Conservation (phyloP, 352 stramenopile genomes). For the Globisporangium acanthophoron region DNA sequence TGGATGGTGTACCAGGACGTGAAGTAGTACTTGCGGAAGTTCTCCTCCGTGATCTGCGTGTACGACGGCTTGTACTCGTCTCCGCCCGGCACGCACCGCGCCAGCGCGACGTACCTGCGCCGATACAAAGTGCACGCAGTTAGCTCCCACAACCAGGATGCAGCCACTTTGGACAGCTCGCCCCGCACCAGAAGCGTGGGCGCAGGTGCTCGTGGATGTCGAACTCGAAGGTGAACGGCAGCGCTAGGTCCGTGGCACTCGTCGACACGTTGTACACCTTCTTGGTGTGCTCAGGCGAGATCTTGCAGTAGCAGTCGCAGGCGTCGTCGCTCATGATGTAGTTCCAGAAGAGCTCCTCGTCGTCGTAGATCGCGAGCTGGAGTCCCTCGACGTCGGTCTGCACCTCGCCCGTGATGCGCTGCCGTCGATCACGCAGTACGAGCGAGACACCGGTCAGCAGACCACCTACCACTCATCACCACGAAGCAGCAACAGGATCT, state of each 20-base stretch:
- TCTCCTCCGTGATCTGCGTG: constrained; percentile 58
- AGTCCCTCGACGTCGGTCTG: constrained; percentile 56
- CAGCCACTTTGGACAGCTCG: too few species aligned
- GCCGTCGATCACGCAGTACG: neutral
- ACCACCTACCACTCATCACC: too few species aligned
- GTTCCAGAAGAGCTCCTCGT: constrained; percentile 74
- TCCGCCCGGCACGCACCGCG: constrained; percentile 59
- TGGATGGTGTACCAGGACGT: constrained; percentile 73
- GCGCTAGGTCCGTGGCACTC: constrained; percentile 28
- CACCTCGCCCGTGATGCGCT: constrained; percentile 57
- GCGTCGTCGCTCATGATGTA: constrained; percentile 55
- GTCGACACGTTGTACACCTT: constrained; percentile 58
- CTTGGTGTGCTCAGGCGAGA: constrained; percentile 63
- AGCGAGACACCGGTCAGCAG: neutral
- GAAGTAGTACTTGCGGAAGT: constrained; percentile 78
- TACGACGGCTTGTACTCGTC: constrained; percentile 58
- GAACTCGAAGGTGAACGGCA: constrained; percentile 55
- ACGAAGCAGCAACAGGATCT: neutral
- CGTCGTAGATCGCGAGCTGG: constrained; percentile 76
- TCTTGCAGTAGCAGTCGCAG: constrained; percentile 72
- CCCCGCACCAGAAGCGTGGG: constrained; percentile 49
- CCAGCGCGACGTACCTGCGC: constrained; percentile 53
- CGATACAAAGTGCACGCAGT: neutral
- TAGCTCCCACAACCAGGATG: neutral
- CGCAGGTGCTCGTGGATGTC: constrained; percentile 61